Conservation (phyloP, 306 rosid genomes). For the Arachis hypogaea region DNA sequence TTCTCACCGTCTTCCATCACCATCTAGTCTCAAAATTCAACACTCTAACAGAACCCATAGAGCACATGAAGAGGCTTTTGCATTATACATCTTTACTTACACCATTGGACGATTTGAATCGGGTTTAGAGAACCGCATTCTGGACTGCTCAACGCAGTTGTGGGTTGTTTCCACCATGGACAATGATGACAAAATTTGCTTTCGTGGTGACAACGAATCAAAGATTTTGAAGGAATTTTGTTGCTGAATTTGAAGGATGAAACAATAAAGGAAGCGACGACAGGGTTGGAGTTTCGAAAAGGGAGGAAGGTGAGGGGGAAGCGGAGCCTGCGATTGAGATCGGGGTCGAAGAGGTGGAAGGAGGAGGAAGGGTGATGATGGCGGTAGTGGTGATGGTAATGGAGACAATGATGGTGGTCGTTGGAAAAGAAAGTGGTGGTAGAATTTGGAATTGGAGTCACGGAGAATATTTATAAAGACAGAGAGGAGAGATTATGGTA, state of each 20-base stretch:
- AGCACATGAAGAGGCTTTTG: conserved; percentile 67
- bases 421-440: no score
- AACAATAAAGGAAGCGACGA: no score
- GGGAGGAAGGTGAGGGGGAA: no score
- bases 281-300: no score
- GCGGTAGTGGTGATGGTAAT: no score
- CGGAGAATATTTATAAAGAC: no score
- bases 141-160: conserved; percentile 69
- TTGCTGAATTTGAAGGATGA: conserved; percentile 41
- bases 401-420: no score
- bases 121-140: conserved; percentile 57
- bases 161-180: conserved; percentile 72
- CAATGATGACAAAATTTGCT: conserved; percentile 54
- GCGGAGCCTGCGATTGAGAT: no score
- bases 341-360: no score
- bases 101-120: conserved; percentile 37
- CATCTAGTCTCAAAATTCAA: conserved; percentile 54
- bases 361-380: no score
- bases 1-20: not conserved
- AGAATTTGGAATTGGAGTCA: no score
- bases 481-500: no score
- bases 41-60: conserved; percentile 65
- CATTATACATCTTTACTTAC: conserved; percentile 68
- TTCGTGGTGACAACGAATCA: conserved; percentile 75
- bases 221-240: conserved; percentile 81